Conservation (phyloP, 176 grass and related monocot genomes). For the Triticum turgidum region DNA sequence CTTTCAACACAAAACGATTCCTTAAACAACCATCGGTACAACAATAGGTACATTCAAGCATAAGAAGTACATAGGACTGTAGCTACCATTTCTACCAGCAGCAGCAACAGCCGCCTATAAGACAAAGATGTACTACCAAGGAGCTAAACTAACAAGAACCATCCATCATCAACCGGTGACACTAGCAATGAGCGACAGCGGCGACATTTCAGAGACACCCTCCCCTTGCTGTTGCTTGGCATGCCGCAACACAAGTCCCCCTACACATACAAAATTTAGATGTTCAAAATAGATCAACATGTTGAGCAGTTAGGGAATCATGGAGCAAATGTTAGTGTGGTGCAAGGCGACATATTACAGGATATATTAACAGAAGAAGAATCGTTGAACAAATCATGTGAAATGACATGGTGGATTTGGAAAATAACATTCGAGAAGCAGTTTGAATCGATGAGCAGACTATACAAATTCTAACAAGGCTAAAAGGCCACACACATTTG, state of each 20-base stretch:
- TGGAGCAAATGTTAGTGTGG: too few relatives aligned
- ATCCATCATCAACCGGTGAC: not conserved
- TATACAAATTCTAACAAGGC: too few relatives aligned
- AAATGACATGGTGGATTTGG: not conserved
- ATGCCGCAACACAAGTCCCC: too few relatives aligned
- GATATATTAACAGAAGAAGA: too few relatives aligned
- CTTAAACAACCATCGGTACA: too few relatives aligned
- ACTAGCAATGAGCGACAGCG: not conserved
- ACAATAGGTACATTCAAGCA: not conserved
- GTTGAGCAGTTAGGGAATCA: too few relatives aligned
- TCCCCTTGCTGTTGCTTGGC: not conserved
- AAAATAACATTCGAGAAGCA: too few relatives aligned
- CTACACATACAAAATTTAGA: not conserved
- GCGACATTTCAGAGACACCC: not conserved
- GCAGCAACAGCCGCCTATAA: not conserved
- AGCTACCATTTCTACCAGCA: not conserved
- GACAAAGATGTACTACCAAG: not conserved
- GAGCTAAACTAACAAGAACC: not conserved
- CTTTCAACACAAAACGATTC: too few relatives aligned
- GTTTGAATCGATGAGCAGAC: too few relatives aligned
- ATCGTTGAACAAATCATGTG: too few relatives aligned
- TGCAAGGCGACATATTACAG: too few relatives aligned
- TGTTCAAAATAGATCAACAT: not conserved
- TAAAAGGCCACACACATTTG: too few relatives aligned
- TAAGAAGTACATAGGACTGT: not conserved